phyloP scores from a whole-genome alignment of 1,284 basidiomycete genomes.

The Ustilago shanxiensis region DNA sequence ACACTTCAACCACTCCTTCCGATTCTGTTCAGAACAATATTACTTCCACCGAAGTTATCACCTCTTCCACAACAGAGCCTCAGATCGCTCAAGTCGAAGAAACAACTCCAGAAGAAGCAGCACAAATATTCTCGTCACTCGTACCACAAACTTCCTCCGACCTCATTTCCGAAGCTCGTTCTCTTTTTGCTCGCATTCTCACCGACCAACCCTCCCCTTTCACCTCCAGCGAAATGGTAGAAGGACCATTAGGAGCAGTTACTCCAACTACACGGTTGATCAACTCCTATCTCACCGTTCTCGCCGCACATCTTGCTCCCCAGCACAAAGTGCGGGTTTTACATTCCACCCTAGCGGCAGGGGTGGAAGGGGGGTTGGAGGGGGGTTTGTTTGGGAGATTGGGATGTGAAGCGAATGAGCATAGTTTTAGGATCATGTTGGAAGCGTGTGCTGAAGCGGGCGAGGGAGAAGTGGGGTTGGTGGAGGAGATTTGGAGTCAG shows the following conservation, averaged over 20 bases:
- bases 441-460: constrained; percentile 22
- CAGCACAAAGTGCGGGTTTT: not conserved
- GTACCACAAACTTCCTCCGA: constrained; percentile 80
- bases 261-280: constrained; percentile 77
- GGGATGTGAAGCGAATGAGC: constrained; percentile 51
- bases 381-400: constrained; percentile 47
- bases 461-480: not conserved
- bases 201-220: constrained; percentile 71
- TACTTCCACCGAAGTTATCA: no score
- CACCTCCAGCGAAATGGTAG: constrained; percentile 17
- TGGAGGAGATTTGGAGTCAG: constrained; percentile 40
- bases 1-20: no score
- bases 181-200: constrained; percentile 80
- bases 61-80: no score
- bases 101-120: constrained; percentile 71
- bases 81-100: no score
- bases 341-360: not conserved
- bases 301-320: constrained; percentile 71
- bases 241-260: constrained; percentile 76
- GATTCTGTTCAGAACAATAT: no score
- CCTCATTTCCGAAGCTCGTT: constrained; percentile 79
- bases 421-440: constrained; percentile 50
- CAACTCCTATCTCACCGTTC: constrained; percentile 85
- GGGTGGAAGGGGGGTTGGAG: constrained; percentile 10
- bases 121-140: constrained; percentile 73